Base-by-base conservation (phyloP, 208 protist species). In the Phytomonas serpens region DNA sequence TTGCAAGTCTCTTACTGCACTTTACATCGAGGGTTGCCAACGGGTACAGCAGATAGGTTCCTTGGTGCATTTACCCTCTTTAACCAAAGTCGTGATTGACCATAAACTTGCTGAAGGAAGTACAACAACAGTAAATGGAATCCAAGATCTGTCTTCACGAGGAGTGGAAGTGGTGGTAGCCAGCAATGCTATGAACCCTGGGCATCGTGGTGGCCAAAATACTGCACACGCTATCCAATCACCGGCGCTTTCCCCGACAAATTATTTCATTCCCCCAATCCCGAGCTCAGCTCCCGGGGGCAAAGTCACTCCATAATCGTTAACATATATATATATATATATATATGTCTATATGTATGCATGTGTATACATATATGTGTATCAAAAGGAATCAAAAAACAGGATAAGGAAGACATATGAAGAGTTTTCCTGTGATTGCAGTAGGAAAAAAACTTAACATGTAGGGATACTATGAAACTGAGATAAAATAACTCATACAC, bases 21-120 rank as follows among this genome's bases (percentile, higher is more conserved):
- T 89, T 34, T 82, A 82, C 73, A 65, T 89, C 16, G 84, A 85
- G 62, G 80, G 74, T 30, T 89, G 84, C 69, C 52, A 71, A 11
- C 57, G 32, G 13, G 64, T 89, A 23, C 81, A 73, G 11, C 74
- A 74, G 62, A 69, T 87, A 57, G 69, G 77, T 38, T 79, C 72
- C 33, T 78, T 87, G 23, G 77, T 80, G 31, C 68, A 68, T 62
- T 64, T 83, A 73, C 72, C 74, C 19, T 64, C 66, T 61, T 74
- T 87, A 30, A 74, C 34, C 10, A 84, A 83, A 72, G 77, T 85
- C 23, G 62, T 82, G 31, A 40, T 87, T 16, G 78, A 81, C 69
- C 68, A 67, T 36, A 37, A 33, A 31, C 37, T 77, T 34, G 74
- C 32, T 62, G 42, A 47, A 76, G 75, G 71, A 73, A 78, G 64